A percentile compares a stretch with the other conserved stretches of the same genome.
phyloP scores from a whole-genome alignment of 257 asterid species.

The Nicotiana attenuata region DNA sequence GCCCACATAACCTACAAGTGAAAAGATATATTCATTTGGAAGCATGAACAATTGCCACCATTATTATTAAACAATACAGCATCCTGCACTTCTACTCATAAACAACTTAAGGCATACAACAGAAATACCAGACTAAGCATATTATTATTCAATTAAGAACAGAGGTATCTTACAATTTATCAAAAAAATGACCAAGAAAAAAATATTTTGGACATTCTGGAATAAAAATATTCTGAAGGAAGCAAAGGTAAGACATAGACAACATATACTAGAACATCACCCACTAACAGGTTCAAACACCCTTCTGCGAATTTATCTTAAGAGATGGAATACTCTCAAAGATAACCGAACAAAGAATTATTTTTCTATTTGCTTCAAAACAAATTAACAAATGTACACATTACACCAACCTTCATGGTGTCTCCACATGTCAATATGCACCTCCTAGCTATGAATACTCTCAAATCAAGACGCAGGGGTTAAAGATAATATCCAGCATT shows the following conservation, averaged over 20 bases:
- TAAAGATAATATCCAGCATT: conserved; percentile 56
- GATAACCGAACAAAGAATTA: conserved; percentile 7
- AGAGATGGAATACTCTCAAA: not conserved
- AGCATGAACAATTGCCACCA: conserved; percentile 53
- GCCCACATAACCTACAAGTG: conserved; percentile 91
- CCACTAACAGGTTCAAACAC: not conserved
- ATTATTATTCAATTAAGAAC: too few relatives aligned
- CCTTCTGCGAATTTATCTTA: not conserved
- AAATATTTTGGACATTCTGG: not conserved
- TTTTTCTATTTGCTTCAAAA: conserved; percentile 19
- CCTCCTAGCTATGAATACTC: conserved; percentile 66
- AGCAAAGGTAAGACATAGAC: not conserved
- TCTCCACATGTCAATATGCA: conserved; percentile 48
- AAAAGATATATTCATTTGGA: conserved; percentile 72
- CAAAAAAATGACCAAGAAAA: not conserved
- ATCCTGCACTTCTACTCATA: conserved; percentile 19
- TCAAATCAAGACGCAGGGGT: conserved; percentile 56
- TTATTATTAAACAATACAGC: conserved; percentile 36
- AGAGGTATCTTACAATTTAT: not conserved
- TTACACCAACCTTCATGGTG: conserved; percentile 64
- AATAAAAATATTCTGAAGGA: not conserved
- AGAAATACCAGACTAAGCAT: not conserved
- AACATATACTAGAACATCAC: not conserved
- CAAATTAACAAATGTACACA: conserved; percentile 32
- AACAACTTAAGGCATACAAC: not conserved